phyloP scores from a whole-genome alignment of 163 green algal species.

The Coccomyxa subellipsoidea region DNA sequence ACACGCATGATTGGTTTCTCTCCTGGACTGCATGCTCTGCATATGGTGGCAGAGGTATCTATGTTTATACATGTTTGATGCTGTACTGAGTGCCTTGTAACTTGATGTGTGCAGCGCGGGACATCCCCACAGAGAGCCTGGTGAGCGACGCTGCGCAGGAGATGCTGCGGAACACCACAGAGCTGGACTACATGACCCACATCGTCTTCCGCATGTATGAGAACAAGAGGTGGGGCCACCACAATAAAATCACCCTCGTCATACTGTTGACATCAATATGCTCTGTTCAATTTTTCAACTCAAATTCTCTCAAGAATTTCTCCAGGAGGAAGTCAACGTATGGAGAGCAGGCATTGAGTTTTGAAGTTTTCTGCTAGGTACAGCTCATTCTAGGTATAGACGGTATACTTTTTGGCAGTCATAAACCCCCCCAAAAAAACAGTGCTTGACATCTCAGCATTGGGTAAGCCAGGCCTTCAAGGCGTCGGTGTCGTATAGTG shows the following conservation, averaged over 20 bases:
- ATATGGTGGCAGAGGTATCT: too few species aligned
- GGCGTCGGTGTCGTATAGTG: too few species aligned
- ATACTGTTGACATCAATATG: background rate
- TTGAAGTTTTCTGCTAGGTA: background rate
- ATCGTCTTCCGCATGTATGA: conserved; percentile 94
- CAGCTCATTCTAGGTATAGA: too few species aligned
- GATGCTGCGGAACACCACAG: conserved; percentile 43
- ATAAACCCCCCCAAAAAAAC: too few species aligned
- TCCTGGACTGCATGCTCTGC: too few species aligned
- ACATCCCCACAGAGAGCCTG: conserved; percentile 8
- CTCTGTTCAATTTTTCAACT: background rate
- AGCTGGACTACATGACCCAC: conserved; percentile 95
- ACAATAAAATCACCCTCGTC: background rate
- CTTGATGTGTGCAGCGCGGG: background rate
- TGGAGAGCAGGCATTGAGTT: background rate
- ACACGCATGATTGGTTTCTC: too few species aligned
- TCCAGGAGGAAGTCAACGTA: background rate
- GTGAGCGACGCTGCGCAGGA: conserved; percentile 30
- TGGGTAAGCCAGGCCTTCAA: too few species aligned
- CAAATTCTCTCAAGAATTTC: background rate
- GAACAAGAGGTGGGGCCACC: conserved; percentile 55
- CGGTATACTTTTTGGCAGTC: too few species aligned
- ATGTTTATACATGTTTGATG: too few species aligned
- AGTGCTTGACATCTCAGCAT: too few species aligned
- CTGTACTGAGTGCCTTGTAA: too few species aligned